Conservation (phyloP, 2,329 filamentous ascomycete species). For the Fusarium chaquense region DNA sequence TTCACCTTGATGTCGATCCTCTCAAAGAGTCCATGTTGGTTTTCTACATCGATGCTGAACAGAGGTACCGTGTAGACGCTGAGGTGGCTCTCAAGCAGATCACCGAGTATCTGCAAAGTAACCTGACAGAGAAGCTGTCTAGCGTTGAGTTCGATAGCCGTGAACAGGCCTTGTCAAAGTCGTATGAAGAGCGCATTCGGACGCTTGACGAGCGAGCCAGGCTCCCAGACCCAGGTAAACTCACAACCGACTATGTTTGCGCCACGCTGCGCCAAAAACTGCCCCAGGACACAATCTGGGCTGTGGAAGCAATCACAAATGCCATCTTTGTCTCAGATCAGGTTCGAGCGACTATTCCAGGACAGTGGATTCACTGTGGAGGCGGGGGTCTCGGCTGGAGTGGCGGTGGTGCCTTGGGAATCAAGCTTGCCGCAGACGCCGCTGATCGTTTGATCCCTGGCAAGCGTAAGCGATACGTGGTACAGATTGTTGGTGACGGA, state of each 20-base stretch:
- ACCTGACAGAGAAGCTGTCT: not conserved
- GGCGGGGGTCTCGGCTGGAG: conserved; percentile 25
- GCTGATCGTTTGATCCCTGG: not conserved
- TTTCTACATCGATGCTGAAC: conserved; percentile 22
- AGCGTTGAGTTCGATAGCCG: not conserved
- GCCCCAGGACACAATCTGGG: not conserved
- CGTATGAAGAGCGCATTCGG: not conserved
- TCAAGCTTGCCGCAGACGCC: conserved; percentile 18
- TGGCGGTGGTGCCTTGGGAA: conserved; percentile 15
- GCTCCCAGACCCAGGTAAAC: not conserved
- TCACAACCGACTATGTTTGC: conserved; percentile 12
- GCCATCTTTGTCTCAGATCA: conserved; percentile 3
- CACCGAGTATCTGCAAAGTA: not conserved
- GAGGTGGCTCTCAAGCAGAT: conserved; percentile 1
- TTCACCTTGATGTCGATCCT: conserved; percentile 30
- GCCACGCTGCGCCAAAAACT: not conserved
- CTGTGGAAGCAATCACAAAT: conserved; percentile 23
- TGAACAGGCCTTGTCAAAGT: not conserved
- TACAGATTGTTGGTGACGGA: conserved; percentile 22
- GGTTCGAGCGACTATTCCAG: conserved; percentile 7
- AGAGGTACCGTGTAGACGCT: conserved; percentile 23
- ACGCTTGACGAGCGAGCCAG: not conserved
- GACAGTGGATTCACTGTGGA: conserved; percentile 25
- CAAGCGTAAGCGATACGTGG: not conserved
- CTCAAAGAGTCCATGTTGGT: conserved; percentile 19